Percentiles rank a stretch among this genome's conserved stretches.
These are phyloP conservation scores for Leavenworthia alabamica DNA, from an alignment of 345 rosid genomes.

Conservation along the genomic window DNA sequence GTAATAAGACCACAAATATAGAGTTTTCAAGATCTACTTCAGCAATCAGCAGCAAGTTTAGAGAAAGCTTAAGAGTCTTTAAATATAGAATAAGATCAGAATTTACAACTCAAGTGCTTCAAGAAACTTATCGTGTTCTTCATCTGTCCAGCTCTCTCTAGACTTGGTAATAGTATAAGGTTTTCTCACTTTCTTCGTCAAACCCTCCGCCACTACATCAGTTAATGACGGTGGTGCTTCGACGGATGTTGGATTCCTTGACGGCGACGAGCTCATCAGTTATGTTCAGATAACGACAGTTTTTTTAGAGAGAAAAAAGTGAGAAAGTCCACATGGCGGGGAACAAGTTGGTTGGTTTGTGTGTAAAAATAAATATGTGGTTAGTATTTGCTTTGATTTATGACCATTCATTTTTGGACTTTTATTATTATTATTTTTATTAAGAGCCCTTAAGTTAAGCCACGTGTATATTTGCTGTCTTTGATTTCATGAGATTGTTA, in stretches of 20 bases:
- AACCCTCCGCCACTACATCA: conserved; percentile 30
- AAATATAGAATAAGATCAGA: conserved; percentile 2
- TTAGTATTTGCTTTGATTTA: background rate
- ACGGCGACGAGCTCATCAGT: conserved; percentile 35
- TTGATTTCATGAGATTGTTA: background rate
- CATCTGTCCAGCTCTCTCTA: conserved; percentile 97
- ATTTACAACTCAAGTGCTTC: conserved; percentile 91
- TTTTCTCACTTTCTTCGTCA: conserved; percentile 76
- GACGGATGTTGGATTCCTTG: conserved; percentile 27
- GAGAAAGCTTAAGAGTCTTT: background rate
- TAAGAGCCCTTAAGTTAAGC: conserved; percentile 1
- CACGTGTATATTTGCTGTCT: conserved; percentile 9
- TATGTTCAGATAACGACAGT: background rate
- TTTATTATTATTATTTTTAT: background rate
- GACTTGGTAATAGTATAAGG: conserved; percentile 99
- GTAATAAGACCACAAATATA: background rate
- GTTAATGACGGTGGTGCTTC: conserved; percentile 38
- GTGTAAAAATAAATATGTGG: conserved; percentile 16
- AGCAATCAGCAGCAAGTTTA: background rate
- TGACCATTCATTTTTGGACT: conserved; percentile 15
- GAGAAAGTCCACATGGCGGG: conserved; percentile 31
- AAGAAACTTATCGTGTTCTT: conserved; percentile 96
- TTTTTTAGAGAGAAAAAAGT: conserved; percentile 17
- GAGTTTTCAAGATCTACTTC: background rate
- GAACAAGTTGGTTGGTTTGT: background rate